phyloP scores from a whole-genome alignment of 768 basidiomycete genomes.

The Rhizopogon vulgaris region DNA sequence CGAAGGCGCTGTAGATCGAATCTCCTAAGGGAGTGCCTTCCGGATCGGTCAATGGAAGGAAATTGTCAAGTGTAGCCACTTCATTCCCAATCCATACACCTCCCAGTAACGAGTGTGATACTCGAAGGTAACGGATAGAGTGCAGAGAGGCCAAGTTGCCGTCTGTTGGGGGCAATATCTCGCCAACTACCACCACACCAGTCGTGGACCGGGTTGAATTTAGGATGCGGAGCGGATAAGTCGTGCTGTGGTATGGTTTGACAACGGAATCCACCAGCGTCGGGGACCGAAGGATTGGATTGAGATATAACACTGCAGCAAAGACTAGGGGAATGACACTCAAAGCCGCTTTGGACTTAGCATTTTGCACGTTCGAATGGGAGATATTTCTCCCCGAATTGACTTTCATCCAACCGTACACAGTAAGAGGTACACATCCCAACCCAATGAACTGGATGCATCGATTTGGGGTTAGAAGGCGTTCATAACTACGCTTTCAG shows the following conservation, averaged over 20 bases:
- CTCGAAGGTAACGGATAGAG: constrained; percentile 56
- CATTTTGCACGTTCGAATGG: not conserved
- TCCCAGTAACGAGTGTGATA: constrained; percentile 58
- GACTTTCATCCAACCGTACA: constrained; percentile 7
- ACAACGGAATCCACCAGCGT: constrained; percentile 50
- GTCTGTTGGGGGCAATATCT: constrained; percentile 41
- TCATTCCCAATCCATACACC: constrained; percentile 74
- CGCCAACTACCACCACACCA: constrained; percentile 79
- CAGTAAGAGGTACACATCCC: constrained; percentile 12
- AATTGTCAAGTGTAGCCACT: constrained; percentile 36
- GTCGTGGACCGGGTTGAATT: constrained; percentile 67
- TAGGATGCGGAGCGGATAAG: constrained; percentile 55
- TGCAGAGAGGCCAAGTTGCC: constrained; percentile 30
- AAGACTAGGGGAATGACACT: constrained; percentile 22
- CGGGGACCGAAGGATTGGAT: constrained; percentile 42
- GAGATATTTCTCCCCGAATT: not conserved
- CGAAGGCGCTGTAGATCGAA: constrained; percentile 79
- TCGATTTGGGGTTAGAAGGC: not conserved
- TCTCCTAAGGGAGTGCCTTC: constrained; percentile 56
- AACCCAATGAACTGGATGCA: constrained; percentile 17
- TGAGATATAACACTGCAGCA: constrained; percentile 30
- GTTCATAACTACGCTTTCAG: not conserved
- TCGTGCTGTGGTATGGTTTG: constrained; percentile 45
- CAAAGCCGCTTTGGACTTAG: not conserved
- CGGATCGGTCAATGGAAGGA: constrained; percentile 41